Evolutionary conservation across 192 early-diverging fungal genomes (phyloP), one percentile per base, ranked within the genome.

Genomic region (Chytriomyces hyalinus): DNA sequence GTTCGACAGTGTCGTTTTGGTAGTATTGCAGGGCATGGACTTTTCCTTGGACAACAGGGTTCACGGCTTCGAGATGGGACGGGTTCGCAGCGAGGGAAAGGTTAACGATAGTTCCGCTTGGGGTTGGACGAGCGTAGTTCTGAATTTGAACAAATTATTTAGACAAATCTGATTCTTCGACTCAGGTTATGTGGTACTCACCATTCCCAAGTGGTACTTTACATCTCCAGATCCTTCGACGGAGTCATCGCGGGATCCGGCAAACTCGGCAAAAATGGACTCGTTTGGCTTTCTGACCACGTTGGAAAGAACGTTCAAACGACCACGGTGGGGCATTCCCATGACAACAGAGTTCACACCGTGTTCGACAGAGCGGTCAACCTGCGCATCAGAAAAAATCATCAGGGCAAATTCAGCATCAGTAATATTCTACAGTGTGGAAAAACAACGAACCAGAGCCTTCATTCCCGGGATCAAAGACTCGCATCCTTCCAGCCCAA

Each of bases 281-380:
- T 96, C 94, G 84, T 96, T 95, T 65, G 96, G 96, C 87, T 98
- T 99, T 74, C 96, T 92, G 76, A 99, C 94, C n/a, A 99, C 97
- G 83, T 99, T 99, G 69, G 94, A 94, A 49, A 99, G 90, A 65
- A 99, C 96, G 81, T 99, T 99, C 60, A 99, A 87, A 78, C 97
- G 94, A 65, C 97, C 97, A 85, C 97, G 94, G 88, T 99, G 97
- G 49, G 97, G 94, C 97, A 99, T 99, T 71, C 97, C 97, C 90
- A 99, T 94, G 67, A 96, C 91, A 75, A 97, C 92, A 64, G 94
- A 94, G 84, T 97, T 96, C 57, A 97, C 92, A 61, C 97, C 97
- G 61, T 93, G 89, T 74, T 98, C 96, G 67, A 97, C 96, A 22
- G 94, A 96, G 64, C 92, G 89, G 84, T 99, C 97, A 74, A 99